Evolutionary conservation across 148 eudicot genomes (phyloP), one percentile per base, ranked within the genome.

Genomic region (Rhododendron williamsianum): DNA sequence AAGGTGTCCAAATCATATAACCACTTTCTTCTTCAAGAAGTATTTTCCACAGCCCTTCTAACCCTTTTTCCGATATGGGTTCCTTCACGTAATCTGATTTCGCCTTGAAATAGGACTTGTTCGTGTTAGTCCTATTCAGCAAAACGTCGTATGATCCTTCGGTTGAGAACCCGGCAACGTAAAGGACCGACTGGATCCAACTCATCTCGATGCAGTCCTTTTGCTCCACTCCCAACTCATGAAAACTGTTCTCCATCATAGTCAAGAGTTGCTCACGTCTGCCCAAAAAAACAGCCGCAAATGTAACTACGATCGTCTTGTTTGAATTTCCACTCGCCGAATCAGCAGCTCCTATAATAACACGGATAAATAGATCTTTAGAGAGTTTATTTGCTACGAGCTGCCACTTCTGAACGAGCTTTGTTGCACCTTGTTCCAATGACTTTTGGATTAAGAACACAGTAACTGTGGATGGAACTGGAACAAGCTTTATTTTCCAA

Each of bases 1-100:
- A 89, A 1, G 92, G 92, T 52, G 82, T 87, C 76, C 89, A 89
- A 2, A 86, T 58, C 76, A 91, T 38, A 4, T n/a, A 30, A 30
- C 89, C 91, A n/a, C 38, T 67, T 41, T 84, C 82, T 4, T 89
- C 46, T 71, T 89, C 88, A 12, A 87, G 84, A 89, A 91, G 88
- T 33, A 77, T 89, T 85, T 81, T 45, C 43, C 43, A 41, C 43
- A 41, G 43, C 43, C 43, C 43, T 41, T 41, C 43, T 41, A 41
- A 41, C 7, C 87, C 91, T 2, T 52, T 36, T 76, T 80, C 86
- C 1, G 90, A 82, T 21, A 89, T 89, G 9, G 91, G 89, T 27
- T 7, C 89, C 92, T 6, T 89, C 90, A 48, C 90, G 81, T 54
- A 25, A 87, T 82, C 60, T 5, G 25, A 58, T 19, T 58, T 58